Base-by-base conservation (phyloP, 805 yeast species). In the Metschnikowia gruessii region DNA sequence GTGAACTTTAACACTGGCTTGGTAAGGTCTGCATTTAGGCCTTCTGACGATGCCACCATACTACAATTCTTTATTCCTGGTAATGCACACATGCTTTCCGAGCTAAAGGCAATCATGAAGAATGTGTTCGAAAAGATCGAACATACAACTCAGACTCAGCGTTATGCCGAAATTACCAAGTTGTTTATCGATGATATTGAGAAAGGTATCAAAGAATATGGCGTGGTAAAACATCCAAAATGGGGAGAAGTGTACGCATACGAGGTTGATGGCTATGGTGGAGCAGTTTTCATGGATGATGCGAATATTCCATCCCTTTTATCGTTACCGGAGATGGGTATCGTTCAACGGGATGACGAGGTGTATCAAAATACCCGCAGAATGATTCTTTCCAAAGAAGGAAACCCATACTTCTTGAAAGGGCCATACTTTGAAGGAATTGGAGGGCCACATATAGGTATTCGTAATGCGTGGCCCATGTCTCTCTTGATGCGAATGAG, bases 371-470 rank as follows among this genome's bases (percentile, higher is more conserved):
- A 86, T 59, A 89, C 96, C 0, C 70, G 96, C 46, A 77, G 73
- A 41, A 85, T 90, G 95, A 70, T 89, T 10, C 66, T 87, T 18
- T 72, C 82, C 2, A 79, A 77, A 45, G 56, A 65, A 4, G 94
- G 94, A 0, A 89, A 89, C 60, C 96, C 97, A 0, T 89, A 87
- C 63, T 89, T 68, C 56, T 66, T 86, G 36, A 62, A 66, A 34
- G 96, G 96, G 0, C 55, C 57, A 4, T 65, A 63, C 51, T 85
- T 90, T 58, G 74, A 76, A 53, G 96, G 96, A 0, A 77, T 90
- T 50, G 96, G 97, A 0, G 96, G 96, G 0, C 97, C 97, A 0
- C 97, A 89, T 62, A 79, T 89, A 35, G 96, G 96, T 1, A 75
- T 85, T 18, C 69, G 74, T 17, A 75, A 82, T 60, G 95, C 95